phyloP scores from a whole-genome alignment of 1,284 basidiomycete genomes.

The Microbotryum intermedium region DNA sequence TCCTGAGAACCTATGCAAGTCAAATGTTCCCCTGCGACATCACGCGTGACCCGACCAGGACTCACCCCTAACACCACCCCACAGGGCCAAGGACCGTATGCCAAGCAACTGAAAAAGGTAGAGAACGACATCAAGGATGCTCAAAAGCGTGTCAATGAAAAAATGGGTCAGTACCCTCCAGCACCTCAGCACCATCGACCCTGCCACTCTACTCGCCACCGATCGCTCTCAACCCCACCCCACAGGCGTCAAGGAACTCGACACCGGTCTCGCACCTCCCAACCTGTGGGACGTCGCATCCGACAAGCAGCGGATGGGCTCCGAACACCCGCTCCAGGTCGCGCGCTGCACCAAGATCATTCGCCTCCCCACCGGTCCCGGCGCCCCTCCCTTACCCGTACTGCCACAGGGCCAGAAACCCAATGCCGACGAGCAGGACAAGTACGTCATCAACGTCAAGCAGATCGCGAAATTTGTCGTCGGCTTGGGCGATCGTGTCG shows the following conservation, averaged over 20 bases:
- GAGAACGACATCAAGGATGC: conserved; percentile 92
- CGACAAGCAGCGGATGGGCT: conserved; percentile 66
- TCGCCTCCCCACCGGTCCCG: conserved; percentile 38
- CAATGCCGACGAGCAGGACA: conserved; percentile 85
- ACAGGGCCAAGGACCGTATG: conserved; percentile 97
- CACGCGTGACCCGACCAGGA: conserved; percentile 26
- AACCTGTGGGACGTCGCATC: conserved; percentile 53
- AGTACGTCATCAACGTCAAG: conserved; percentile 99
- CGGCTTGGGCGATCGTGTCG: conserved; percentile 88
- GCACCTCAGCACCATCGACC: not conserved
- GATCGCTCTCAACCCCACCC: not conserved
- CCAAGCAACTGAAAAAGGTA: conserved; percentile 74
- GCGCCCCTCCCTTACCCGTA: conserved; percentile 15
- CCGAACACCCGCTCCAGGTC: conserved; percentile 91
- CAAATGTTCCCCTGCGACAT: conserved; percentile 14
- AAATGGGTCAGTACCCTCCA: conserved; percentile 56
- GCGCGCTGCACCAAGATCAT: conserved; percentile 99
- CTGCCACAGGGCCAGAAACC: conserved; percentile 27
- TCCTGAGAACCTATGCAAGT: conserved; percentile 90
- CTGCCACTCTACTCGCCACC: not conserved
- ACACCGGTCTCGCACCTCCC: conserved; percentile 92
- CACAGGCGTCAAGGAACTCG: conserved; percentile 77
- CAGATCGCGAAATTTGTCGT: conserved; percentile 99
- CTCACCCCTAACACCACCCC: not conserved
- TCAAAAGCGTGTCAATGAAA: conserved; percentile 94